These are phyloP conservation scores for Stemphylium vesicarium DNA, from an alignment of 2,329 filamentous ascomycete species.

Conservation along the genomic window DNA sequence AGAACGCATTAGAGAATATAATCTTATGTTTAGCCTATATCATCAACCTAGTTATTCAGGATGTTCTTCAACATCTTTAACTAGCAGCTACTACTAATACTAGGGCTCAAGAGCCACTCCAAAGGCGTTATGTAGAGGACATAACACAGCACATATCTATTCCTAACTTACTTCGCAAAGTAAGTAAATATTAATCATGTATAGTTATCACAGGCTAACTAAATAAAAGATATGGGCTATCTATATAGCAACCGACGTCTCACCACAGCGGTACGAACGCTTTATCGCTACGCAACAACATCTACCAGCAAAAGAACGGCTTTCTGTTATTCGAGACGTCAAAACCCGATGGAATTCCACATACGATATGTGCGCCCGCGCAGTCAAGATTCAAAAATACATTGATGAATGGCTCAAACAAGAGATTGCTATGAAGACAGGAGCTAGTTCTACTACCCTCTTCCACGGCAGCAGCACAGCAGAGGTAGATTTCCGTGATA, in stretches of 20 bases:
- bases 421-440: neutral
- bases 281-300: neutral
- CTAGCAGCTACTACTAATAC: neutral
- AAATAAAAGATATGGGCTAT: neutral
- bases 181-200: neutral
- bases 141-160: neutral
- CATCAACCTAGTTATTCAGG: constrained; percentile 9
- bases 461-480: neutral
- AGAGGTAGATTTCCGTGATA: neutral
- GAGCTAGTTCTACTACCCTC: too few relatives aligned
- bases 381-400: constrained; percentile 9
- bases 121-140: neutral
- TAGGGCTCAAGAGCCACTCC: neutral
- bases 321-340: constrained; percentile 8
- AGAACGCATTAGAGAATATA: neutral
- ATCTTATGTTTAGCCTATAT: constrained; percentile 1
- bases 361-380: too few relatives aligned
- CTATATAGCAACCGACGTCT: neutral
- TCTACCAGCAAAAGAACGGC: neutral
- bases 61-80: neutral
- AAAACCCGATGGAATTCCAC: too few relatives aligned
- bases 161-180: too few relatives aligned
- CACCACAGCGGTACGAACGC: neutral
- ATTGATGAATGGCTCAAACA: constrained; percentile 14
- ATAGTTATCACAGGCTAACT: neutral